These are phyloP conservation scores for Echium plantagineum DNA, from an alignment of 257 asterid genomes.

Conservation along the genomic window DNA sequence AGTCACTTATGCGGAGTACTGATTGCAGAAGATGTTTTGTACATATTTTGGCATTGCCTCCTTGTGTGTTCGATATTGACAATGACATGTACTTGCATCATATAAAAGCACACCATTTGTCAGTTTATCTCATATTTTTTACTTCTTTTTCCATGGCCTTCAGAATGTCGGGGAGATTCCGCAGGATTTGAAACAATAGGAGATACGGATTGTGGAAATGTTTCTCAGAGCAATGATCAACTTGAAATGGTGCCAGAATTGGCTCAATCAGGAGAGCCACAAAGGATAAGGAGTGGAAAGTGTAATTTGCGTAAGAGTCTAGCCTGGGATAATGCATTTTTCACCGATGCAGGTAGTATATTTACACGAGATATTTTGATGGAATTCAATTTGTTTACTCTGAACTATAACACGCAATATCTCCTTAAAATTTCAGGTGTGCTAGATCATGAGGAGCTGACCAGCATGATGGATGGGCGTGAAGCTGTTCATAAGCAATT, in stretches of 20 bases:
- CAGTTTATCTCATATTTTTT: not conserved
- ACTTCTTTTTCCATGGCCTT: conserved; percentile 7
- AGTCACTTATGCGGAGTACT: not conserved
- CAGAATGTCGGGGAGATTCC: conserved; percentile 23
- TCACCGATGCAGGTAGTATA: conserved; percentile 71
- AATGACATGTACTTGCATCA: too few relatives aligned
- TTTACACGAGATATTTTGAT: not conserved
- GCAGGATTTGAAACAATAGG: conserved; percentile 13
- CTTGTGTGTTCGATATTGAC: too few relatives aligned
- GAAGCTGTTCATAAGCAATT: conserved; percentile 33
- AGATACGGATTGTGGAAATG: conserved; percentile 20
- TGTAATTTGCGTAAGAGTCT: conserved; percentile 81
- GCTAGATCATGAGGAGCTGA: conserved; percentile 70
- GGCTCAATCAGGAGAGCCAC: conserved; percentile 49
- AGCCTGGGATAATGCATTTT: conserved; percentile 98
- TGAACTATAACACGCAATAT: not conserved
- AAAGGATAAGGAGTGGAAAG: conserved; percentile 35
- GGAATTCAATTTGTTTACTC: not conserved
- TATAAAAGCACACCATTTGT: too few relatives aligned
- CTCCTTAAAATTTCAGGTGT: conserved; percentile 42
- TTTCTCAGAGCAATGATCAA: conserved; percentile 10
- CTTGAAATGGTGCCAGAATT: conserved; percentile 36
- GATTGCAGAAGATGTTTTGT: not conserved
- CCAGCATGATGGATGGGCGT: conserved; percentile 52
- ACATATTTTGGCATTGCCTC: too few relatives aligned